These are phyloP conservation scores for Teunomyces panamensis DNA, from an alignment of 805 yeast genomes.

Conservation along the genomic window DNA sequence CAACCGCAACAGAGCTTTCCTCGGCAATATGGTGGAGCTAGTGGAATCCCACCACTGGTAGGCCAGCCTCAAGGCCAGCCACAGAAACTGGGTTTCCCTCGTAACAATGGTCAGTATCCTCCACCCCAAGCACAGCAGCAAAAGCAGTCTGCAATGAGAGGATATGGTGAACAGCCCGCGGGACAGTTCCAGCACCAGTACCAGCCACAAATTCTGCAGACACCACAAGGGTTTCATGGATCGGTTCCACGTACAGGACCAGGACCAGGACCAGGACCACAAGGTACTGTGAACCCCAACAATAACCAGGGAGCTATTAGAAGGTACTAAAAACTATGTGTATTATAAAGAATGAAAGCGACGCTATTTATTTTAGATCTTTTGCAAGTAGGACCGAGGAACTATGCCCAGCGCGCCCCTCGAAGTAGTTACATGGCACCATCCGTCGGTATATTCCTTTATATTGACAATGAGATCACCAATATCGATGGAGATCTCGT, in stretches of 20 bases:
- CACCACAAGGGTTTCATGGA: not conserved
- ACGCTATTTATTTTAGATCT: not conserved
- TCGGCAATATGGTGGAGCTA: constrained; percentile 9
- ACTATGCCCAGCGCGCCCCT: constrained; percentile 27
- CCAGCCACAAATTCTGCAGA: constrained; percentile 5
- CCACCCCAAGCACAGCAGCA: constrained; percentile 4
- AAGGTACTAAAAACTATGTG: not conserved
- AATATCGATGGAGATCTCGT: constrained; percentile 29
- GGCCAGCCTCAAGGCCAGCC: constrained; percentile 4
- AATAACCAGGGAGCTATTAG: constrained; percentile 5
- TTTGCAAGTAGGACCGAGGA: constrained; percentile 28
- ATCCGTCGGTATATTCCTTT: constrained; percentile 32
- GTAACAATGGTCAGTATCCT: constrained; percentile 9
- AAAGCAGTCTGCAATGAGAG: constrained; percentile 7
- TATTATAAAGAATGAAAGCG: not conserved
- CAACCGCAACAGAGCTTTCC: constrained; percentile 7
- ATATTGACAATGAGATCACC: constrained; percentile 30
- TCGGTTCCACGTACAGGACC: not conserved
- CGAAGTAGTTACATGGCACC: constrained; percentile 31
- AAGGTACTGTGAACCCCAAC: not conserved
- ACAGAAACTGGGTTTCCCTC: constrained; percentile 4
- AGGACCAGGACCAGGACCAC: not conserved
- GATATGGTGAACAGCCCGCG: constrained; percentile 3
- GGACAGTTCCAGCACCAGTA: constrained; percentile 9
- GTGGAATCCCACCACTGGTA: constrained; percentile 8